Evolutionary conservation across 179 eudicot genomes (phyloP), one percentile per base, ranked within the genome.

Genomic region (Beta corolliflora): DNA sequence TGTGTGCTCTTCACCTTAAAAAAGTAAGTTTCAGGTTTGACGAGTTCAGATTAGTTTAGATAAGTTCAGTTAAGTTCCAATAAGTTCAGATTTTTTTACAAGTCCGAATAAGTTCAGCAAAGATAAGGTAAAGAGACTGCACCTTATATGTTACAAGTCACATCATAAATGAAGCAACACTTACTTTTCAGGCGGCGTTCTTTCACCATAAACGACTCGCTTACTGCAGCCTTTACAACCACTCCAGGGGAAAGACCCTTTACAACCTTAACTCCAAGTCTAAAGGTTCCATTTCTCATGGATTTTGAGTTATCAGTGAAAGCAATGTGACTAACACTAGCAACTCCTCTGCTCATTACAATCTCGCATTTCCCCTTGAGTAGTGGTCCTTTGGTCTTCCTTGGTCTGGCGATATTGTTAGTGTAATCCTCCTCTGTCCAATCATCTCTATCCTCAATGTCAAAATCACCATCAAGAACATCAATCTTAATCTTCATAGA

Each of bases 221-320:
- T 76, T n/a, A 84, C 71, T 25, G 81, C 86, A 53, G 60, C 68
- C 60, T 19, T 81, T 31, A 84, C 77, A 21, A 58, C 58, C 5
- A 71, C 75, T 50, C 74, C 86, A 66, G 71, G n/a, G 19, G 71
- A 48, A 29, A 66, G 71, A 3, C 75, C 71, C 64, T 9, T 77
- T 12, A 76, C 53, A 48, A 81, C 79, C 54, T 48, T 36, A 72
- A 81, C 83, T 23, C 81, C 86, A 7, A 84, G 21, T 53, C 81
- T 81, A 72, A 80, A 84, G 12, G 73, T 64, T 25, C 75, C 81
- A 12, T 19, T 71, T 71, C 77, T 80, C 52, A 4, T 68, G 31
- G 67, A 68, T 56, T 59, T 61, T 0, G 86, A 84, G 53, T 77
- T 84, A 56, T 84, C 86, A 9, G 86, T 84, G 52, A 84, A 70